These are phyloP conservation scores for Apiospora marii DNA, from an alignment of 2,329 filamentous ascomycete genomes.

Conservation along the genomic window DNA sequence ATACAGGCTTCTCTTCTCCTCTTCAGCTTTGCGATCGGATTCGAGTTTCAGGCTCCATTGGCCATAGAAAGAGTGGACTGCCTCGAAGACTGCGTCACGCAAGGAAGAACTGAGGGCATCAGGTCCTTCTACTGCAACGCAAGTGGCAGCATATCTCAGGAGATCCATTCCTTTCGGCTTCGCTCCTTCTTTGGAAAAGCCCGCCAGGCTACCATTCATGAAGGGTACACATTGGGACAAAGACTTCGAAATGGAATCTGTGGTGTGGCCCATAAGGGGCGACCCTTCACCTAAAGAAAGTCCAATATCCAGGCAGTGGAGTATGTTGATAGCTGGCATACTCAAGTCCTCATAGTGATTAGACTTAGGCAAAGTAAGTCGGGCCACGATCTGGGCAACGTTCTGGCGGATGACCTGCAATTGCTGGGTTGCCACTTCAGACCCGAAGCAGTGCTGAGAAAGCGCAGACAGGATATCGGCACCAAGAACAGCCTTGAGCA, in stretches of 20 bases:
- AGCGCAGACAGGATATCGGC: slow-evolving; percentile 52
- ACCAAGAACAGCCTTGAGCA: slow-evolving; percentile 70
- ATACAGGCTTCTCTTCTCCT: slow-evolving; percentile 79
- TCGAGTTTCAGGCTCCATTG: slow-evolving; percentile 83
- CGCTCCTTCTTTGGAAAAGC: slow-evolving; percentile 34
- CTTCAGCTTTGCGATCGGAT: slow-evolving; percentile 77
- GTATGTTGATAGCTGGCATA: slow-evolving; percentile 77
- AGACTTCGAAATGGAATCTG: slow-evolving; percentile 37
- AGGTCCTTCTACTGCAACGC: slow-evolving; percentile 57
- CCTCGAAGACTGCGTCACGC: slow-evolving; percentile 66
- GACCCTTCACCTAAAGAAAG: slow-evolving; percentile 66
- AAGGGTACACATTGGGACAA: slow-evolving; percentile 62
- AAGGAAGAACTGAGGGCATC: slow-evolving; percentile 49
- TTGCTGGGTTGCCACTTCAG: slow-evolving; percentile 49
- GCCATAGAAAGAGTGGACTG: slow-evolving; percentile 76
- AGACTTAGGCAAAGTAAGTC: slow-evolving; percentile 71
- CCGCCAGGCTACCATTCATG: slow-evolving; percentile 55
- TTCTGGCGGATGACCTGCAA: slow-evolving; percentile 61
- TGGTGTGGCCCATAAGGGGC: slow-evolving; percentile 39
- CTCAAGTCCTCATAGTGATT: slow-evolving; percentile 87
- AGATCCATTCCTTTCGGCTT: slow-evolving; percentile 54
- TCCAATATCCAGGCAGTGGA: slow-evolving; percentile 81
- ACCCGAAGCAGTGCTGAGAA: slow-evolving; percentile 43
- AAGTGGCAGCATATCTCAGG: slow-evolving; percentile 55
- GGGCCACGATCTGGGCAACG: slow-evolving; percentile 72